Evolutionary conservation across 768 basidiomycete species (phyloP), one percentile per base, ranked within the genome.

Genomic region (Tulasnella sp.): DNA sequence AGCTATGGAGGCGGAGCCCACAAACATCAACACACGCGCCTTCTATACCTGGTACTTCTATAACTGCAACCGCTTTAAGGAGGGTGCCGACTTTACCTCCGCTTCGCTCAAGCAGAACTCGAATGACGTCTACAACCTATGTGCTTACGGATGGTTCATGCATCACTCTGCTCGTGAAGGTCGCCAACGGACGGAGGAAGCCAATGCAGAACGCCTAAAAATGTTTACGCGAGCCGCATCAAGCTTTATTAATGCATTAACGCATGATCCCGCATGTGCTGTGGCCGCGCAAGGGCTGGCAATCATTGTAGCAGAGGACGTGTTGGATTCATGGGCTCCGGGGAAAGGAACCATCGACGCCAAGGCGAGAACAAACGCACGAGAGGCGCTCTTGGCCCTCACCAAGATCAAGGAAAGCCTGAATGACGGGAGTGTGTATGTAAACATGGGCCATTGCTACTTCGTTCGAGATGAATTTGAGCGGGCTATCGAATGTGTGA

Each of bases 381-480:
- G 90, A 5, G 91, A 96, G 53, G 95, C 96, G 0, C 72, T 99
- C 45, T 84, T 86, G 50, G 79, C 95, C 34, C 91, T 99, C 67
- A 85, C 83, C 2, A 91, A 95, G 71, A 85, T 98, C 53, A 79
- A 91, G 56, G 96, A 98, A 73, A 85, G 83, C 1, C 73, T 92
- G 55, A 80, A 81, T 60, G 80, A 82, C 44, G 90, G 88, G 5
- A 87, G 87, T 61, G 92, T 96, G 3, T 92, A 94, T 68, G 76
- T 90, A 67, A 99, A 99, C 70, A 94, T 97, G 77, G 96, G 94
- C 0, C 96, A 98, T 67, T 96, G 93, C 67, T 88, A 93, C 69
- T 95, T 90, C 68, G 80, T 83, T 19, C 78, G 90, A 52, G 95
- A 96, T 61, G 95, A 99, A 69, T 96, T 85, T 68, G 95, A 98